phyloP scores from a whole-genome alignment of 2,329 filamentous ascomycete species.

The Herpotrichia juniperi region DNA sequence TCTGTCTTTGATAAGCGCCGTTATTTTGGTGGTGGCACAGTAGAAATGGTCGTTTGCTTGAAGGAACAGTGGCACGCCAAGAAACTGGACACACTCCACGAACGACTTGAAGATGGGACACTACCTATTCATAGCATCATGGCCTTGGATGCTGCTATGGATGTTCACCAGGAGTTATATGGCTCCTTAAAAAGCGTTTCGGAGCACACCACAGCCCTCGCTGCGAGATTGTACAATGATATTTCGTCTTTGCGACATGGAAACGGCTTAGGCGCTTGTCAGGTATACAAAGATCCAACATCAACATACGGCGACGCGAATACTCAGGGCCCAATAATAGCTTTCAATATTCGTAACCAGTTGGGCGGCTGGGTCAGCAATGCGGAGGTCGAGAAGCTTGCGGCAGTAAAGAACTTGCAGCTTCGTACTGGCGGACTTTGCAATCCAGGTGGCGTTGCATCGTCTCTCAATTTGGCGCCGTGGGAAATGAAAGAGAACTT shows the following conservation, averaged over 20 bases:
- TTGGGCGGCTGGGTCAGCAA: constrained; percentile 78
- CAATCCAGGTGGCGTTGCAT: constrained; percentile 86
- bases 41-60: constrained; percentile 83
- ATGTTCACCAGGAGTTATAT: constrained; percentile 72
- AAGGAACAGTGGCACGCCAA: constrained; percentile 82
- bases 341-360: constrained; percentile 80
- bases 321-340: constrained; percentile 74
- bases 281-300: constrained; percentile 62
- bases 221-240: constrained; percentile 62
- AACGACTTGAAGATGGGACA: constrained; percentile 88
- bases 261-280: constrained; percentile 70
- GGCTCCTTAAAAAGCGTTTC: constrained; percentile 73
- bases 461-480: constrained; percentile 72
- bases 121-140: constrained; percentile 89
- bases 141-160: constrained; percentile 76
- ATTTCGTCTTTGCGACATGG: constrained; percentile 69
- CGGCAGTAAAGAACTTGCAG: constrained; percentile 78
- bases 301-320: constrained; percentile 51
- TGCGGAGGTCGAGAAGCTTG: constrained; percentile 85
- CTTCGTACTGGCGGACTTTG: constrained; percentile 88
- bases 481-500: constrained; percentile 88
- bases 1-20: constrained; percentile 68
- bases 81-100: constrained; percentile 75
- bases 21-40: constrained; percentile 95
- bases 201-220: constrained; percentile 72